Conservation (phyloP, 1,139 yeast species). For the Citeromyces siamensis region DNA sequence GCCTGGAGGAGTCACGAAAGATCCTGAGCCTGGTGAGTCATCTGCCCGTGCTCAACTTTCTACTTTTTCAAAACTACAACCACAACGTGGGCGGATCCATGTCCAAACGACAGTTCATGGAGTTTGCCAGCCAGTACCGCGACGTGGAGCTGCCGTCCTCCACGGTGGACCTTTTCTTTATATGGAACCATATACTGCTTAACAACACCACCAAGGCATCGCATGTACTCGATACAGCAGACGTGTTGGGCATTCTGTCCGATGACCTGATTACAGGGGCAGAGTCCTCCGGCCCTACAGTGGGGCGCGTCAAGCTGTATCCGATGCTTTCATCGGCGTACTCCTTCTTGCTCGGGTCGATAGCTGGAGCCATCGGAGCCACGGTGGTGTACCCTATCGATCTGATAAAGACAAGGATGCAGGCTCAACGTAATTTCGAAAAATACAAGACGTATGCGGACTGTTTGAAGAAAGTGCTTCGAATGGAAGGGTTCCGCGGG, state of each 20-base stretch:
- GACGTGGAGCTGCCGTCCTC: slow-evolving; percentile 22
- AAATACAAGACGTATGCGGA: slow-evolving; percentile 77
- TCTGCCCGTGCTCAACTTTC: slow-evolving; percentile 36
- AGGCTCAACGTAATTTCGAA: slow-evolving; percentile 70
- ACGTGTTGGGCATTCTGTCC: slow-evolving; percentile 35
- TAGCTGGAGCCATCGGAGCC: slow-evolving; percentile 98
- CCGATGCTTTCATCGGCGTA: slow-evolving; percentile 75
- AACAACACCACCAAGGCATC: slow-evolving; percentile 23
- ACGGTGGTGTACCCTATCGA: slow-evolving; percentile 97
- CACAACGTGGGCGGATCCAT: slow-evolving; percentile 28
- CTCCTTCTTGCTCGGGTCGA: slow-evolving; percentile 82
- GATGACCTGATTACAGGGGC: slow-evolving; percentile 36
- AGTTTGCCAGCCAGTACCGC: slow-evolving; percentile 22
- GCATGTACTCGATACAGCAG: slow-evolving; percentile 34
- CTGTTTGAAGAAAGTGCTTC: slow-evolving; percentile 70
- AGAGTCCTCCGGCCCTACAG: slow-evolving; percentile 24
- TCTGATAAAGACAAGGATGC: slow-evolving; percentile 94
- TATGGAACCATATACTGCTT: slow-evolving; percentile 38
- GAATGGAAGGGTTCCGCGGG: slow-evolving; percentile 77
- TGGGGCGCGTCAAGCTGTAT: slow-evolving; percentile 19
- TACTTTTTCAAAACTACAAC: slow-evolving; percentile 31
- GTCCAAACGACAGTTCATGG: slow-evolving; percentile 30
- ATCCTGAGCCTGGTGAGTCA: slow-evolving; percentile 25
- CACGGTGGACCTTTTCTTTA: slow-evolving; percentile 36
- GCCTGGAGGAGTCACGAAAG: slow-evolving; percentile 26